A percentile compares a stretch with the other conserved stretches of the same genome.
phyloP scores from a whole-genome alignment of 208 protist species.

The Paratrypanosoma confusum region DNA sequence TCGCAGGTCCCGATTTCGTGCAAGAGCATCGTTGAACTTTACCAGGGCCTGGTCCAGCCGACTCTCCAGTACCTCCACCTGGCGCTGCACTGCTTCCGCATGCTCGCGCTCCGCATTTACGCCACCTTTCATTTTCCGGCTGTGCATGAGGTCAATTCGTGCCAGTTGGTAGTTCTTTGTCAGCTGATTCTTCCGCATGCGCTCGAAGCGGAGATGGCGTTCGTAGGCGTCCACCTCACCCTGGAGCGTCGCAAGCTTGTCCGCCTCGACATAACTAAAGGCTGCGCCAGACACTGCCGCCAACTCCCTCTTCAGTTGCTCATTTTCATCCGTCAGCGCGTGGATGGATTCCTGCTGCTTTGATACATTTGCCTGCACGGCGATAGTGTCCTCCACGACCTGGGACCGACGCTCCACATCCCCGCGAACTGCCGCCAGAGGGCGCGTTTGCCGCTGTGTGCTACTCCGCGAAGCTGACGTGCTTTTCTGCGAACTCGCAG shows the following conservation, averaged over 20 bases:
- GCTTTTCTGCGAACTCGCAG: too few relatives aligned
- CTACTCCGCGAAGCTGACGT: too few relatives aligned
- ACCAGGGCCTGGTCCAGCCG: conserved; percentile 90
- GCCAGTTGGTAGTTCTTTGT: conserved; percentile 76
- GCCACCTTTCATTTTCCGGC: conserved; percentile 75
- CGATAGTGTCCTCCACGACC: conserved; percentile 40
- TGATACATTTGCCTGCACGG: conserved; percentile 39
- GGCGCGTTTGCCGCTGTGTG: too few relatives aligned
- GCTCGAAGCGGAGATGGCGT: conserved; percentile 85
- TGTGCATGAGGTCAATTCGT: conserved; percentile 78
- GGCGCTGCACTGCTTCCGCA: conserved; percentile 76
- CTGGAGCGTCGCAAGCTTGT: conserved; percentile 73
- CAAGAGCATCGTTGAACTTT: conserved; percentile 94
- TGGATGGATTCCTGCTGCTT: conserved; percentile 75
- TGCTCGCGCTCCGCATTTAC: conserved; percentile 89
- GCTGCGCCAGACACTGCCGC: conserved; percentile 38
- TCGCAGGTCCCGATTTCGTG: conserved; percentile 91
- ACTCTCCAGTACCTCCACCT: conserved; percentile 93
- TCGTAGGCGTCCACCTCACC: conserved; percentile 82
- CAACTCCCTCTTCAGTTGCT: conserved; percentile 85
- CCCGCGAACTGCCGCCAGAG: too few relatives aligned
- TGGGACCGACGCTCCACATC: conserved; percentile 43
- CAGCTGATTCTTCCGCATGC: conserved; percentile 85
- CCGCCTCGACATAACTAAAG: conserved; percentile 82
- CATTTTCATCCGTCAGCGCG: conserved; percentile 67